Evolutionary conservation across 257 asterid species (phyloP).

Genomic region (Striga asiatica): DNA sequence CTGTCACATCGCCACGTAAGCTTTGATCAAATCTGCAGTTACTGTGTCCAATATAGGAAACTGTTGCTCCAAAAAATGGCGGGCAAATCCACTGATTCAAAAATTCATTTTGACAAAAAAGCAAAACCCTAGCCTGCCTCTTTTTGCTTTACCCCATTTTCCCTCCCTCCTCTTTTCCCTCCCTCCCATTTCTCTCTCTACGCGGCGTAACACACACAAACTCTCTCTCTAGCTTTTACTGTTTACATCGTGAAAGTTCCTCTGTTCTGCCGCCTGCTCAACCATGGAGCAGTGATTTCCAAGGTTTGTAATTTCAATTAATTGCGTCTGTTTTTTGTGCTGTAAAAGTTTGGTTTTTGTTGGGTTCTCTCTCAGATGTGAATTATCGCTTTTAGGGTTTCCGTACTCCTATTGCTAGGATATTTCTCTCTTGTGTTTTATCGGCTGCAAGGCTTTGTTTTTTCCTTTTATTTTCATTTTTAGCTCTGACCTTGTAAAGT

Average conservation of each 20-base stretch:
- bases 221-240: neutral
- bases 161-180: neutral
- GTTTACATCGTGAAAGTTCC: neutral
- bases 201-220: neutral
- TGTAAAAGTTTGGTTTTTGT: neutral
- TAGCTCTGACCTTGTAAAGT: too few relatives aligned
- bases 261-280: neutral
- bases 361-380: conserved; percentile 13
- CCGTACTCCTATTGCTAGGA: neutral
- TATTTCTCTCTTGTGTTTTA: neutral
- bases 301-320: conserved; percentile 13
- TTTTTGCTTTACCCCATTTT: conserved; percentile 19
- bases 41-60: conserved; percentile 22
- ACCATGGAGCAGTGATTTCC: conserved; percentile 8
- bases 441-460: neutral
- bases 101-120: conserved; percentile 12
- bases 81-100: conserved; percentile 53
- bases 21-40: too few relatives aligned
- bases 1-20: too few relatives aligned
- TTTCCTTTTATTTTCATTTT: too few relatives aligned
- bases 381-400: neutral
- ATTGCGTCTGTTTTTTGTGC: neutral
- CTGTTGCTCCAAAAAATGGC: conserved; percentile 53
- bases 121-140: conserved; percentile 42
- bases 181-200: neutral